Evolutionary conservation across 2,329 filamentous ascomycete species (phyloP).

Genomic region (Albifimbria verrucaria): DNA sequence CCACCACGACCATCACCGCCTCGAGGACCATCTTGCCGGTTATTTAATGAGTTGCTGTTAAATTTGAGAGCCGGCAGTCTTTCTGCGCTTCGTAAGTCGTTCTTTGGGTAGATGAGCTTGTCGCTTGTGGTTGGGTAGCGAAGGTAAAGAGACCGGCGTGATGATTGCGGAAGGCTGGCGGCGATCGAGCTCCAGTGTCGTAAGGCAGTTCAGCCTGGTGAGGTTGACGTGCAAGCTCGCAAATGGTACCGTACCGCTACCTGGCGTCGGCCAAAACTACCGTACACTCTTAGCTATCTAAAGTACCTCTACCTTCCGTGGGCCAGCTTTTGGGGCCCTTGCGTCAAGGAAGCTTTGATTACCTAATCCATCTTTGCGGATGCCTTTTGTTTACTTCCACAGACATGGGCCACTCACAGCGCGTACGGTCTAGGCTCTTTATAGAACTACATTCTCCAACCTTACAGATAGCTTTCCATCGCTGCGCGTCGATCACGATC

Average conservation of each 20-base stretch:
- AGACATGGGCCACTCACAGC: neutral
- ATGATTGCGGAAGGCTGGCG: conserved; percentile 23
- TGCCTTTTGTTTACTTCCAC: conserved; percentile 25
- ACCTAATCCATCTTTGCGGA: conserved; percentile 17
- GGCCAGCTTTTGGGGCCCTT: conserved; percentile 10
- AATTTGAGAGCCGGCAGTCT: no score
- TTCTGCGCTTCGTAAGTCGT: conserved; percentile 6
- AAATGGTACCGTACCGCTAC: conserved; percentile 18
- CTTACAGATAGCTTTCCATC: conserved; percentile 1
- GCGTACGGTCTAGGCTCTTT: neutral
- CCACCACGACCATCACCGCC: conserved; percentile 98
- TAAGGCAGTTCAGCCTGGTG: conserved; percentile 46
- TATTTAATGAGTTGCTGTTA: no score
- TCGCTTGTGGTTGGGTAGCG: conserved; percentile 10
- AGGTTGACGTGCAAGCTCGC: conserved; percentile 14
- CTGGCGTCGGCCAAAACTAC: neutral
- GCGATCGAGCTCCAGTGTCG: conserved; percentile 29
- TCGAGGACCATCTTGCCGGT: conserved; percentile 87
- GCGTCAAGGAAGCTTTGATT: conserved; percentile 19
- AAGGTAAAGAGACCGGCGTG: conserved; percentile 16
- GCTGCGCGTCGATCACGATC: neutral
- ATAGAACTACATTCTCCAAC: conserved; percentile 10
- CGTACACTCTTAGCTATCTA: neutral
- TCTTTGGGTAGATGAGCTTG: no score
- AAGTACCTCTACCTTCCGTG: conserved; percentile 16